phyloP scores from a whole-genome alignment of 257 asterid species.

The Solanum corneliomulleri region DNA sequence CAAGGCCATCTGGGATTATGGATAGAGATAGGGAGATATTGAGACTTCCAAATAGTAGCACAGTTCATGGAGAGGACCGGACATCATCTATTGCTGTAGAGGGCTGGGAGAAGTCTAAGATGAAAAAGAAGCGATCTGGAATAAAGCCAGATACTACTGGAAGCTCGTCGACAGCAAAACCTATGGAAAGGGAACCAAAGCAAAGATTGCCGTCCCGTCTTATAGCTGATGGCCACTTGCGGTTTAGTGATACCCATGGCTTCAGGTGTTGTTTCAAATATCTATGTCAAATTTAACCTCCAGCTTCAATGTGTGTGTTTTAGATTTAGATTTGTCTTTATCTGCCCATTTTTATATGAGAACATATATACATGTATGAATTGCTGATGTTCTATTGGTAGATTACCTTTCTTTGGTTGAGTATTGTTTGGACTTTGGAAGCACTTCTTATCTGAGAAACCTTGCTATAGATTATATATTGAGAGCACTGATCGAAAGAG shows the following conservation, averaged over 20 bases:
- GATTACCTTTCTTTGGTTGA: not conserved
- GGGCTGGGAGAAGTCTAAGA: slow-evolving; percentile 92
- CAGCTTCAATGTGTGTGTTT: not conserved
- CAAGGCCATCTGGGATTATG: slow-evolving; percentile 44
- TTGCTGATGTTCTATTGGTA: not conserved
- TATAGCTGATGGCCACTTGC: slow-evolving; percentile 49
- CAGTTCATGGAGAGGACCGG: slow-evolving; percentile 56
- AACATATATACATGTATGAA: not conserved
- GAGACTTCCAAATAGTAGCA: slow-evolving; percentile 45
- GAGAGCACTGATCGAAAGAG: not conserved
- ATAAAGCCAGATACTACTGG: slow-evolving; percentile 55
- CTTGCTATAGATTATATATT: not conserved
- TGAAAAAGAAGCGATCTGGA: slow-evolving; percentile 90
- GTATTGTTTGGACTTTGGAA: not conserved
- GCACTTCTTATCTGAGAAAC: not conserved
- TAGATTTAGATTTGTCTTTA: not conserved
- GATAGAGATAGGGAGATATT: slow-evolving; percentile 63
- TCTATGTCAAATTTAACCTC: not conserved
- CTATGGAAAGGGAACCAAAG: slow-evolving; percentile 58
- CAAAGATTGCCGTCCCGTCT: slow-evolving; percentile 61
- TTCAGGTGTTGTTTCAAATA: slow-evolving; percentile 40
- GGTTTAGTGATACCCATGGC: slow-evolving; percentile 60
- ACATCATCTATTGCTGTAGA: slow-evolving; percentile 47
- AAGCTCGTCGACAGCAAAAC: slow-evolving; percentile 34
- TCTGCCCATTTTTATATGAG: not conserved